These are phyloP conservation scores for Diospyros lotus DNA, from an alignment of 148 eudicot species.

Conservation along the genomic window DNA sequence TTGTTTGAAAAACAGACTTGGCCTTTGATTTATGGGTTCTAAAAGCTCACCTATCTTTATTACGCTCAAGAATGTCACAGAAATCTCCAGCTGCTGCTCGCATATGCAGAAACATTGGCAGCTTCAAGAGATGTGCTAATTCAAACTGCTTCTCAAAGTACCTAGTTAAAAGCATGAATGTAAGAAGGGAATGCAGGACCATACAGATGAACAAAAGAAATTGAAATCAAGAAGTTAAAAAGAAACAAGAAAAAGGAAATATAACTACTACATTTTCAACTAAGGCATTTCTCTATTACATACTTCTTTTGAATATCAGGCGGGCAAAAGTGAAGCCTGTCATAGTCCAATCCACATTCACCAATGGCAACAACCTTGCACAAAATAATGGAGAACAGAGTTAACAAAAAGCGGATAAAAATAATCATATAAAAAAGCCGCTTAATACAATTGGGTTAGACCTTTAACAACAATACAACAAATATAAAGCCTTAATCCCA, in stretches of 20 bases:
- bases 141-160: constrained; percentile 95
- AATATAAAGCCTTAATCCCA: no score
- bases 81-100: constrained; percentile 96
- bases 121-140: constrained; percentile 67
- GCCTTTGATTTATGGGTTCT: not conserved
- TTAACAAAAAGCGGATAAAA: not conserved
- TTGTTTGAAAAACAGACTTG: not conserved
- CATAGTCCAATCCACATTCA: constrained; percentile 98
- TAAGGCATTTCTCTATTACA: constrained; percentile 15
- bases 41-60: constrained; percentile 56
- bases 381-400: constrained; percentile 13
- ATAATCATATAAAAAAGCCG: constrained; percentile 3
- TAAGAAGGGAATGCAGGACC: constrained; percentile 3
- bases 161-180: constrained; percentile 28
- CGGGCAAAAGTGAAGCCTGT: constrained; percentile 94
- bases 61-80: constrained; percentile 66
- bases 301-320: constrained; percentile 88
- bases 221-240: not conserved
- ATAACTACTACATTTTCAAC: not conserved
- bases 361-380: constrained; percentile 99
- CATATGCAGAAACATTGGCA: constrained; percentile 99
- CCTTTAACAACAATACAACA: no score
- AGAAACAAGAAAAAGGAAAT: not conserved
- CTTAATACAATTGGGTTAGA: not conserved
- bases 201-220: not conserved